Evolutionary conservation across 1,139 yeast species (phyloP).

Genomic region (Suhomyces yuchorum): DNA sequence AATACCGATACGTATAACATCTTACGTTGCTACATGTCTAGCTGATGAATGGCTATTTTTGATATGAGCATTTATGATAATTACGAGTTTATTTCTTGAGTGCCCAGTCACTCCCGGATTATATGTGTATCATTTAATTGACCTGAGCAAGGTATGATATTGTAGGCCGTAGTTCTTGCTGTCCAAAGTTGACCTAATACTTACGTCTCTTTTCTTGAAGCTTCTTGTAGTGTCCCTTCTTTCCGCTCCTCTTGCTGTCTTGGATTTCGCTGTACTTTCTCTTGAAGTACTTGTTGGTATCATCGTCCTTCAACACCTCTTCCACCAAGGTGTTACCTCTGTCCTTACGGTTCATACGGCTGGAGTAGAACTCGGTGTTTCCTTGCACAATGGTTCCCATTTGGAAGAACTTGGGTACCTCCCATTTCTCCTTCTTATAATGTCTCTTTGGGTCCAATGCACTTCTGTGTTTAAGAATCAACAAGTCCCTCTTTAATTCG

Average conservation of each 20-base stretch:
- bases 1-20: neutral
- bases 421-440: constrained; percentile 86
- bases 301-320: constrained; percentile 75
- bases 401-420: constrained; percentile 78
- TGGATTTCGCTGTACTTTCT: constrained; percentile 84
- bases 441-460: constrained; percentile 95
- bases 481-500: constrained; percentile 72
- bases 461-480: constrained; percentile 79
- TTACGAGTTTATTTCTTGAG: constrained; percentile 9
- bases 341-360: constrained; percentile 69
- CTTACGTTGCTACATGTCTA: neutral
- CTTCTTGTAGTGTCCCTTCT: constrained; percentile 67
- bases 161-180: neutral
- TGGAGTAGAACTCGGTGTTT: constrained; percentile 72
- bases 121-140: constrained; percentile 5
- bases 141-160: neutral
- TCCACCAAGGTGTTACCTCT: constrained; percentile 80
- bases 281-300: constrained; percentile 75
- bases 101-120: constrained; percentile 7
- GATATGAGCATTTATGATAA: constrained; percentile 3
- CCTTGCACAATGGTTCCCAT: constrained; percentile 88
- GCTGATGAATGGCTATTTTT: neutral
- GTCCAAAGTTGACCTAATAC: constrained; percentile 30
- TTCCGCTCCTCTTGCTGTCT: constrained; percentile 71
- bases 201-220: constrained; percentile 62